Base-by-base conservation (phyloP, 345 rosid genomes). In the Gossypium herbaceum region DNA sequence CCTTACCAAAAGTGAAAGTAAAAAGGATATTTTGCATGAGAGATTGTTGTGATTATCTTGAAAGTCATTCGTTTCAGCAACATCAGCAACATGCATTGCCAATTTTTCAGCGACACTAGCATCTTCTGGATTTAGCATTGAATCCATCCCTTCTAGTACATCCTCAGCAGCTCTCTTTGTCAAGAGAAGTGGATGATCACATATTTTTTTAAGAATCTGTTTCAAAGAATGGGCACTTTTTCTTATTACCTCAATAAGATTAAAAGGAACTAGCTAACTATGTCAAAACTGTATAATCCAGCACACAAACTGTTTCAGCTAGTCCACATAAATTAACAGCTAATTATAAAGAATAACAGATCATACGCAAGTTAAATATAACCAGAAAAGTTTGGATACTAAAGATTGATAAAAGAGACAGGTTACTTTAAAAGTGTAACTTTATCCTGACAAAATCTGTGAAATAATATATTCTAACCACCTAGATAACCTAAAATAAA, bases 171-270 rank as follows among this genome's bases (percentile, higher is more conserved):
- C 95, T 81, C 95, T 86, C 82, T 88, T 88, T 72, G 92, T 88
- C 85, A 90, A 82, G 63, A 90, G 83, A 75, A 90, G 89, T 10
- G 92, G 92, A 73, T 90, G 95, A 76, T 90, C 95, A 74, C 92
- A 90, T 76, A 95, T 95, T 88, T 95, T 95, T 84, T 95, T 95
- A 79, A 95, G 83, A 80, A 95, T 95, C 99, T 95, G 90, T 80
- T 77, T 77, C 77, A 85, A 74, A 76, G 73, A 77, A 75, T 68
- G 34, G 6, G 4, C 15, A 44, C 20, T 9, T 59, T 10, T 41
- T 16, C 22, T 47, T 39, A 41, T 52, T 54, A 68, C 20, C 65
- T 43, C 58, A 2, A 48, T 22, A 75, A 55, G 45, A 20, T 48
- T 51, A 73, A 44, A 75, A 48, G 3, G 25, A 12, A 55, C n/a